Conservation (phyloP, 345 rosid genomes). For the Lepidium didymum region DNA sequence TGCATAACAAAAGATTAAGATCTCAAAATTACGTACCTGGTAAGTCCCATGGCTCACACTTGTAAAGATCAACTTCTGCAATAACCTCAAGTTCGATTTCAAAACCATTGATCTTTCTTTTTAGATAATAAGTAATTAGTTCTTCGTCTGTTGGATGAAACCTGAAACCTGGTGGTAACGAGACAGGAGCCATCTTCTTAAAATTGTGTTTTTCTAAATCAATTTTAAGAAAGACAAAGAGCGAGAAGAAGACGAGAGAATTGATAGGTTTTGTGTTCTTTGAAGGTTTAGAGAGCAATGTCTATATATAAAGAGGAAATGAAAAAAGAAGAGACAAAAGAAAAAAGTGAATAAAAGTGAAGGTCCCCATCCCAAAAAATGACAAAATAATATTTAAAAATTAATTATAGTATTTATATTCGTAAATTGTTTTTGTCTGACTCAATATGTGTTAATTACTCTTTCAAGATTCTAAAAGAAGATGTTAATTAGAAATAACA, state of each 20-base stretch:
- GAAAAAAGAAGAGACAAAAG: background rate
- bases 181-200: constrained; percentile 58
- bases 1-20: background rate
- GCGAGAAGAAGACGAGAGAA: constrained; percentile 10
- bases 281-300: constrained; percentile 13
- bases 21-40: constrained; percentile 51
- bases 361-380: constrained; percentile 16
- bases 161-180: constrained; percentile 76
- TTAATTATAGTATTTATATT: background rate
- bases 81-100: constrained; percentile 65
- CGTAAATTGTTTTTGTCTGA: background rate
- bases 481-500: background rate
- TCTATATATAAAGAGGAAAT: constrained; percentile 13
- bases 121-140: constrained; percentile 63
- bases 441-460: background rate
- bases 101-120: constrained; percentile 56
- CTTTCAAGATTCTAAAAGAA: background rate
- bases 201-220: background rate
- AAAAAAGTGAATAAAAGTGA: constrained; percentile 25
- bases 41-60: constrained; percentile 85
- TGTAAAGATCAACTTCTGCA: constrained; percentile 77
- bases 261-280: constrained; percentile 8
- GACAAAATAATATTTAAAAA: background rate
- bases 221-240: background rate
- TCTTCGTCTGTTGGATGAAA: constrained; percentile 86